Base-by-base conservation (phyloP, 345 rosid genomes). In the Psidium friedrichsthalianum region DNA sequence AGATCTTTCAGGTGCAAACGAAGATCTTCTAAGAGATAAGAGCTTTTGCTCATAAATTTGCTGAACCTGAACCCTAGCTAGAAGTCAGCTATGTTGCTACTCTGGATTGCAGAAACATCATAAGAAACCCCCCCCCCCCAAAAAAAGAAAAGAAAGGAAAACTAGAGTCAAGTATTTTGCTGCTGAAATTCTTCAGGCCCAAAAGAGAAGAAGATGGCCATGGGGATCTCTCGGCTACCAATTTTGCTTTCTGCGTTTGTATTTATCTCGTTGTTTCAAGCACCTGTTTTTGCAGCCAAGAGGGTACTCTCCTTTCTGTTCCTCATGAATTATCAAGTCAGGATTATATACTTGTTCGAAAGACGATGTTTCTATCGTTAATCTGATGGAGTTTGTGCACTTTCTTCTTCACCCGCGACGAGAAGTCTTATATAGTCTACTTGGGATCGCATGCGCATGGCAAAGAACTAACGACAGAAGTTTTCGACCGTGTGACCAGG, bases 361-460 rank as follows among this genome's bases (percentile, higher is more conserved):
- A 82, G 36, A 18, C 52, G 40, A 4, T 54, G 6, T 56, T 21
- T 32, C 21, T 61, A 13, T 6, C 8, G 32, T 61, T 49, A 20
- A 42, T 83, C 44, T 83, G 11, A 8, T 36, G 6, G 42, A 29
- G 15, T 58, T 24, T 53, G 25, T 44, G n/a, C 8, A 51, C 56
- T 36, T 61, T 32, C 15, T 52, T 52, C 27, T 69, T 84, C 11
- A 44, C 74, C 15, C 52, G 51, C 51, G 13, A 21, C 12, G 11
- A 16, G 83, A 55, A 93, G 96, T 88, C 97, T 1, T 94, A 94
- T 42, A 59, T 93, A 54, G 97, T 95, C 36, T 94, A 95, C 90
- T 85, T 94, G 90, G 98, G 98, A 83, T 92, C 98, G 12, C 97
- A 95, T 84, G 55, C 89, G 24, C 94, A 92, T 82, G 91, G 90